Conservation (phyloP, 805 yeast genomes). For the Diddensiella transvaalensis region DNA sequence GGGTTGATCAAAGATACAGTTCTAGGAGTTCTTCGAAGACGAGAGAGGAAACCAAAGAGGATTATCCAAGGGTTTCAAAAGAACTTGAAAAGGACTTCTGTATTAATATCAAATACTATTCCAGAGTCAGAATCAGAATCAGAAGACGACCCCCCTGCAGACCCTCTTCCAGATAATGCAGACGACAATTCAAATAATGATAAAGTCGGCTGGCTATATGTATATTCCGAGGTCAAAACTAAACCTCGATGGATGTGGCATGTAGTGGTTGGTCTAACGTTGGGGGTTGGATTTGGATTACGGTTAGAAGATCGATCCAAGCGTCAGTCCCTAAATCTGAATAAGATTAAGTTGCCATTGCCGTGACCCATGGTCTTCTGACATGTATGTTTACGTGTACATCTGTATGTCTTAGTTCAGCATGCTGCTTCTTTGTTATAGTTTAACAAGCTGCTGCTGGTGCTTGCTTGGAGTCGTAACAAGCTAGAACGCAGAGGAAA, state of each 20-base stretch:
- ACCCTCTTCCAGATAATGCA: constrained; percentile 3
- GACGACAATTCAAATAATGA: constrained; percentile 23
- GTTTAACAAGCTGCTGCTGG: no score
- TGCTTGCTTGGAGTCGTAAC: no score
- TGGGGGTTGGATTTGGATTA: constrained; percentile 15
- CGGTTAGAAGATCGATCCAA: constrained; percentile 11
- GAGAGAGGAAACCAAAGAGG: constrained; percentile 16
- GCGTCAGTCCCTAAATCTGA: neutral
- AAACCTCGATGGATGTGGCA: constrained; percentile 14
- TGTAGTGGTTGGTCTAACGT: constrained; percentile 16
- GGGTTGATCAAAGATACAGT: constrained; percentile 7
- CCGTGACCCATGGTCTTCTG: no score
- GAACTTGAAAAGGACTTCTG: neutral
- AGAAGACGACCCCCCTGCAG: neutral
- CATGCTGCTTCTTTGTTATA: no score
- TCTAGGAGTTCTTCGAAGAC: constrained; percentile 15
- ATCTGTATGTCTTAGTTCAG: no score
- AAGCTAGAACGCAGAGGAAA: no score
- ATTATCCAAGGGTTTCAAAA: constrained; percentile 8
- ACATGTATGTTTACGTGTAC: no score
- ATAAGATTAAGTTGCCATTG: neutral
- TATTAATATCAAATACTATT: neutral
- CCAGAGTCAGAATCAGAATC: neutral
- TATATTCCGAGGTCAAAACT: constrained; percentile 10
- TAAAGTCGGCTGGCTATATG: constrained; percentile 24